Base-by-base conservation (phyloP, 2,329 filamentous ascomycete genomes). In the Colletotrichum musae region DNA sequence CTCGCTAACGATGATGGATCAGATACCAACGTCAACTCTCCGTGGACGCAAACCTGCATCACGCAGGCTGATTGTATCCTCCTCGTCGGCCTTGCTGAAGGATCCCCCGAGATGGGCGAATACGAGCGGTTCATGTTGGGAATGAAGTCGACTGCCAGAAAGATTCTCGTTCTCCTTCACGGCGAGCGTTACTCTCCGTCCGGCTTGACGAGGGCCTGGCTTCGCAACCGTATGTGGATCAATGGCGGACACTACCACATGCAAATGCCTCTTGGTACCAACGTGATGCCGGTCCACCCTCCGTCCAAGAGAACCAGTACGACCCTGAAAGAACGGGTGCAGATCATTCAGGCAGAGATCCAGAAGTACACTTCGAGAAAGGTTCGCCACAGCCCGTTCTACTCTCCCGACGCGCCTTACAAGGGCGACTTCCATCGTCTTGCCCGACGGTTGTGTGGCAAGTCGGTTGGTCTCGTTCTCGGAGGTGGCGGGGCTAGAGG, bases 41-140 rank as follows among this genome's bases (percentile, higher is more conserved):
- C 95, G 0, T 99, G 96, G 96, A 99, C 97, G 0, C 94, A 98
- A 76, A 98, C 96, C 0, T 99, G 97, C 78, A 98, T 99, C 72
- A 92, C 93, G 16, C 96, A 99, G 80, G 96, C 96, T 2, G 96
- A 99, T 80, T 98, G 95, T 74, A 98, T 99, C 72, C 86, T 99
- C 7, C 86, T 99, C 9, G 94, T 99, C 32, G 96, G 94, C 1
- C 83, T 98, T 15, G 96, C 95, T 1, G 96, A 98, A 77, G 92
- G 92, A 0, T 97, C 95, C 3, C 92, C 96, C 0, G 91, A 89
- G 52, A 96, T 98, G 73, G 96, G 96, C 50, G 97, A 99, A 78
- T 99, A 98, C 74, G 96, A 99, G 79, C 90, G 96, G 3, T 98
- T 99, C 78, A 89, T 99, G 76, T 87, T 99, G 16, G 97, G 96